Evolutionary conservation across 108 stramenopile species (phyloP), one percentile per base, ranked within the genome.

Genomic region (Cyclotella cryptica): DNA sequence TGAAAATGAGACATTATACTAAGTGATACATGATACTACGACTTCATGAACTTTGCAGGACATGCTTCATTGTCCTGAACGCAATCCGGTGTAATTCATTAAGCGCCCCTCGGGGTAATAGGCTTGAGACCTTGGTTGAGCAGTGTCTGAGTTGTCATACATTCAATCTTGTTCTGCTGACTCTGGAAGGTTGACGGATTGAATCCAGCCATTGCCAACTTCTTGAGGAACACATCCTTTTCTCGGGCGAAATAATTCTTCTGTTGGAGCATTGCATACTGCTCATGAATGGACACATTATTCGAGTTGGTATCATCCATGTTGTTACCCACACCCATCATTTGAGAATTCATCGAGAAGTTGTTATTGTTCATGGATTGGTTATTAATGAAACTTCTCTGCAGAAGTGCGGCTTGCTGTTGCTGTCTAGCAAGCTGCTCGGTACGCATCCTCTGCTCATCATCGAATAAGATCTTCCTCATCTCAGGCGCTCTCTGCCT

Each of bases 401-500:
- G 30, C 35, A 63, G 28, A 2, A 42, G 40, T 10, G 30, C 39
- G 7, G 61, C 40, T 35, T 63, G 61, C 40, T 63, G 61, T 13
- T 41, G 61, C 40, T 63, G 40, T 4, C 61, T n/a, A 9, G 55
- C 22, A 21, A 58, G 24, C 26, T 58, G 55, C 55, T 58, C 55
- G 7, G 49, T 51, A n/a, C 53, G 62, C 29, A 59, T 65, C 49
- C 58, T 74, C 47, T 72, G 80, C 59, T 92, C 91, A 17, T 80
- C 73, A 42, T 88, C 86, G 42, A 88, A 86, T 52, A 92, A 53
- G 13, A 90, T 81, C 75, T 87, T 88, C 39, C 88, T 85, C 89
- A 92, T 92, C 67, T 90, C 89, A 13, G 89, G 92, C 54, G 89
- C 92, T 40, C 89, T 79, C 71, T 92, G 89, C 35, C 81, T 63